Evolutionary conservation across 2,329 filamentous ascomycete species (phyloP).

Genomic region (Lachnellula hyalina): DNA sequence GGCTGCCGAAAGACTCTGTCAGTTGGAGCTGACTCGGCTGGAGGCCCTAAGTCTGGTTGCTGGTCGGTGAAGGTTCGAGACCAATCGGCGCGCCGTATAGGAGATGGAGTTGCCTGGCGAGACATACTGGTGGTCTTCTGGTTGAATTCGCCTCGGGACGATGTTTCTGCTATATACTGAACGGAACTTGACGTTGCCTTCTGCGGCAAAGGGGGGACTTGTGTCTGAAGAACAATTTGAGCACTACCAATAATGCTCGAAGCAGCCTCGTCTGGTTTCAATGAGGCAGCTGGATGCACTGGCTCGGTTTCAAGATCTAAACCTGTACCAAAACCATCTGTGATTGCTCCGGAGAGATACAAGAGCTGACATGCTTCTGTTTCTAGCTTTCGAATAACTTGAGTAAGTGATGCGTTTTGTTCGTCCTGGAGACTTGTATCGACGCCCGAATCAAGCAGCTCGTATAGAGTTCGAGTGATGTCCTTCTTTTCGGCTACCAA

Average conservation of each 20-base stretch:
- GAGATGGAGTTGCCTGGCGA: slow-evolving; percentile 9
- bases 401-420: slow-evolving; percentile 14
- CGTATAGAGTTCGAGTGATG: slow-evolving; percentile 15
- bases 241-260: slow-evolving; percentile 23
- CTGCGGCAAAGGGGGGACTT: slow-evolving; percentile 18
- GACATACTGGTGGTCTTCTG: background rate
- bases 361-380: slow-evolving; percentile 22
- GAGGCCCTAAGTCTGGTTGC: background rate
- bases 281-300: background rate
- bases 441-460: slow-evolving; percentile 16
- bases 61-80: background rate
- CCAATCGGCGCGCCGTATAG: background rate
- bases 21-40: background rate
- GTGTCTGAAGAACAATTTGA: slow-evolving; percentile 29
- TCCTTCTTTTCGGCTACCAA: slow-evolving; percentile 19
- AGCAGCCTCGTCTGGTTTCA: slow-evolving; percentile 6
- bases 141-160: background rate
- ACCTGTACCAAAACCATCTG: slow-evolving; percentile 26
- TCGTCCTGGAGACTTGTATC: slow-evolving; percentile 22
- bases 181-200: background rate
- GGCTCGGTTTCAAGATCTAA: background rate
- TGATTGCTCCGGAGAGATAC: slow-evolving; percentile 25
- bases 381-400: slow-evolving; percentile 22
- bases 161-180: background rate
- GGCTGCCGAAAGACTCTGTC: slow-evolving; percentile 12